A percentile compares a stretch with the other conserved stretches of the same genome.
phyloP scores from a whole-genome alignment of 1,284 basidiomycete species.

The Rhodotorula sp. region DNA sequence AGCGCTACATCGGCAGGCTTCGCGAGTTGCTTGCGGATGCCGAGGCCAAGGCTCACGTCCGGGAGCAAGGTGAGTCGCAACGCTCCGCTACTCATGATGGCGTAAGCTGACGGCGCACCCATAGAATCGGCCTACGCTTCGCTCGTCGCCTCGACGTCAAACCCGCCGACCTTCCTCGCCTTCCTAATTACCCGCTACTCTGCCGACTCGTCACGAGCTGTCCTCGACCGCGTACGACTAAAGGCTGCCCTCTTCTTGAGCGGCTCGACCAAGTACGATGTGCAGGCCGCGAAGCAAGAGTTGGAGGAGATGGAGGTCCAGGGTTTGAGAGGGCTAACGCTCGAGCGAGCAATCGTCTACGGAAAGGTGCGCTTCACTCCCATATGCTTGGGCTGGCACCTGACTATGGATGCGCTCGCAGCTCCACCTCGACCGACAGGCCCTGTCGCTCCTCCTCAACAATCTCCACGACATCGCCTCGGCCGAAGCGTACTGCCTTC shows the following conservation, averaged over 20 bases:
- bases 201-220: background rate
- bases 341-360: slow-evolving; percentile 75
- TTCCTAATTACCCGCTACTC: slow-evolving; percentile 62
- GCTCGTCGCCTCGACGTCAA: slow-evolving; percentile 13
- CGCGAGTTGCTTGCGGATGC: slow-evolving; percentile 48
- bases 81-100: background rate
- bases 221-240: slow-evolving; percentile 60
- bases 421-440: slow-evolving; percentile 64
- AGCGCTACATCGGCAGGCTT: slow-evolving; percentile 29
- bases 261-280: slow-evolving; percentile 66
- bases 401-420: slow-evolving; percentile 46
- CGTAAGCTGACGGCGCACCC: background rate
- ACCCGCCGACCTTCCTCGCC: slow-evolving; percentile 55
- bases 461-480: slow-evolving; percentile 68
- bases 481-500: slow-evolving; percentile 76
- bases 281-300: slow-evolving; percentile 53
- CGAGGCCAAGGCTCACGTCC: slow-evolving; percentile 31
- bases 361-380: slow-evolving; percentile 61
- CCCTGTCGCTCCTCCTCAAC: slow-evolving; percentile 66
- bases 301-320: slow-evolving; percentile 55
- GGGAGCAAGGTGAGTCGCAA: slow-evolving; percentile 26
- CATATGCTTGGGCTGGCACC: background rate
- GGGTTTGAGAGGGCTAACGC: slow-evolving; percentile 53
- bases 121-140: slow-evolving; percentile 15
- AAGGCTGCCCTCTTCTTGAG: slow-evolving; percentile 75